Evolutionary conservation across 1,139 yeast genomes (phyloP).

Genomic region (Scheffersomyces segobiensis): DNA sequence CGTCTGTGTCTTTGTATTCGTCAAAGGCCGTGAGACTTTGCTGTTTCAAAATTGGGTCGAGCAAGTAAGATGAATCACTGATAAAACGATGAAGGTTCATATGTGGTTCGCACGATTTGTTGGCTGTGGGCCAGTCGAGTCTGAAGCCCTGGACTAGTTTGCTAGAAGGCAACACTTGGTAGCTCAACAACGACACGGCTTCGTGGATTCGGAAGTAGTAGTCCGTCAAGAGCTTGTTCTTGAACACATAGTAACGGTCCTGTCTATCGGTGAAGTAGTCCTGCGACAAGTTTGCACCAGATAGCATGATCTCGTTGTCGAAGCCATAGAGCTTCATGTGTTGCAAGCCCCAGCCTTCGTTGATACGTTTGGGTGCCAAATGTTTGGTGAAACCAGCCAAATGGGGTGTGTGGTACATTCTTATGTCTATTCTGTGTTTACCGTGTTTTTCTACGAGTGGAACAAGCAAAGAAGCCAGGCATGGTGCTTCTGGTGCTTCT

Average conservation of each 20-base stretch:
- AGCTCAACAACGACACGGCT: conserved; percentile 69
- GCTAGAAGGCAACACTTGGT: conserved; percentile 54
- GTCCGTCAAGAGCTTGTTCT: conserved; percentile 56
- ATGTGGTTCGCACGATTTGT: conserved; percentile 72
- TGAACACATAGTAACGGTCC: conserved; percentile 83
- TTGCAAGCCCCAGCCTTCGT: conserved; percentile 92
- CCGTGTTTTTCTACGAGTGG: conserved; percentile 68
- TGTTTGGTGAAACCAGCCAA: conserved; percentile 65
- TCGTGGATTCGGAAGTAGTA: conserved; percentile 72
- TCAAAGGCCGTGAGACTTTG: conserved; percentile 37
- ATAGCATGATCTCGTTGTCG: conserved; percentile 82
- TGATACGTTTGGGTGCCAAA: conserved; percentile 77
- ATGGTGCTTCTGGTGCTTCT: conserved; percentile 71
- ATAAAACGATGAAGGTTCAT: conserved; percentile 58
- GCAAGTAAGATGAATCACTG: conserved; percentile 54
- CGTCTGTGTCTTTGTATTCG: conserved; percentile 31
- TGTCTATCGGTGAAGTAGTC: conserved; percentile 97
- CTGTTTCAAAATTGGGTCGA: conserved; percentile 59
- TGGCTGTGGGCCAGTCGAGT: conserved; percentile 75
- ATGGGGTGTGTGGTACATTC: conserved; percentile 91
- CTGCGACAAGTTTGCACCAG: conserved; percentile 88
- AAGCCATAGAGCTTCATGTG: conserved; percentile 97
- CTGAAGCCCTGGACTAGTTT: conserved; percentile 49
- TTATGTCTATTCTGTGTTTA: conserved; percentile 67
- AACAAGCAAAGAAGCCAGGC: conserved; percentile 76